Conservation (phyloP, 2,329 filamentous ascomycete genomes). For the Tympanopsis confertula region DNA sequence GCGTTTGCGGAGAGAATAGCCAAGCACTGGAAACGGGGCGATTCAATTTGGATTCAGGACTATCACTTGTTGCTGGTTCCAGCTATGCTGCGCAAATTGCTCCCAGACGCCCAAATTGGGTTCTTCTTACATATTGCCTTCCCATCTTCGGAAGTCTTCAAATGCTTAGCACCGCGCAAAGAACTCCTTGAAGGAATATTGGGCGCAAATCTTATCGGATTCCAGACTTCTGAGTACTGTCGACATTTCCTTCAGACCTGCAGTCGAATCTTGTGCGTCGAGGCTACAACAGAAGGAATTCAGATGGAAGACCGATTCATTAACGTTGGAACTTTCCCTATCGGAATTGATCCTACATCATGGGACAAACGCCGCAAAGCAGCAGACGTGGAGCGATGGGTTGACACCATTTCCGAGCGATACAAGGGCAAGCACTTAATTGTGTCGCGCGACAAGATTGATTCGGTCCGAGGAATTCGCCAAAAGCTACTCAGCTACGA, state of each 20-base stretch:
- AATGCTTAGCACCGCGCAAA: conserved; percentile 76
- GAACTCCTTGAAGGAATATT: conserved; percentile 85
- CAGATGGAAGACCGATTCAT: conserved; percentile 89
- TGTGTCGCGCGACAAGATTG: conserved; percentile 86
- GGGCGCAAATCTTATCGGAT: conserved; percentile 82
- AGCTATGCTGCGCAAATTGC: conserved; percentile 75
- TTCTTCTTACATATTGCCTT: conserved; percentile 95
- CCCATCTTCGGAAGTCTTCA: conserved; percentile 90
- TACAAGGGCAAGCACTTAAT: conserved; percentile 85
- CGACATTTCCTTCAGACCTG: conserved; percentile 93
- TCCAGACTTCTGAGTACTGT: conserved; percentile 87
- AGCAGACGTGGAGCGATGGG: conserved; percentile 65
- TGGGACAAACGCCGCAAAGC: conserved; percentile 62
- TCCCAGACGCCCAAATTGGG: conserved; percentile 87
- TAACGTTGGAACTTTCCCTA: conserved; percentile 73
- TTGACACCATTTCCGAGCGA: conserved; percentile 67
- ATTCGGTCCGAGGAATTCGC: conserved; percentile 80
- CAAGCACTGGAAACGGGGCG: conserved; percentile 84
- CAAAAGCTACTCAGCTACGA: conserved; percentile 91
- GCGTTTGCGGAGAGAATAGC: conserved; percentile 85
- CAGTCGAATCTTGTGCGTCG: conserved; percentile 79
- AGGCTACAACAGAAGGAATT: conserved; percentile 77
- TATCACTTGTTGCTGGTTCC: conserved; percentile 88
- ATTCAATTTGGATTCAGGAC: conserved; percentile 90
- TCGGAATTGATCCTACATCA: conserved; percentile 78